Base-by-base conservation (phyloP, 2,329 filamentous ascomycete species). In the Exophiala spinifera region DNA sequence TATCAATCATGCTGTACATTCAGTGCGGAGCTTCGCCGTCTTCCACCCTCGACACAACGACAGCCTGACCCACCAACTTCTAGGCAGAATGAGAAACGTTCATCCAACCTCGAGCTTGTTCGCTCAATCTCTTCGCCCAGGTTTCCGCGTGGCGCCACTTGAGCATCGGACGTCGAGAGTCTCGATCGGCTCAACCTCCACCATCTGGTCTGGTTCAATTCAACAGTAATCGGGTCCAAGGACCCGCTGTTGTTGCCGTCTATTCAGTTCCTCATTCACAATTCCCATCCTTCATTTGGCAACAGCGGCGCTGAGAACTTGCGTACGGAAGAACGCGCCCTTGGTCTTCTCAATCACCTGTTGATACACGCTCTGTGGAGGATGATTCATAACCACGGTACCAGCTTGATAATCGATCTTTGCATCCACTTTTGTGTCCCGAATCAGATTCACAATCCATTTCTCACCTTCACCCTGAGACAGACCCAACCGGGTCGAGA, bases 361-460 rank as follows among this genome's bases (percentile, higher is more conserved):
- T 78, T 96, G 92, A 77, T 99, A 97, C 64, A 99, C 92, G 61
- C 91, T 96, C 79, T 95, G 94, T 60, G 94, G 92, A 48, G 92
- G 94, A 77, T 99, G 94, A 80, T 99, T 97, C 92, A 99, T 99
- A 65, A 97, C 85, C 49, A 99, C 94, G 51, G 94, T 97, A 69
- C 94, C 94, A 76, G 95, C 89, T 79, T 97, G 90, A 79, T 95
- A 96, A 77, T 99, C 94, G 71, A 97, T 97, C 84, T 99, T 99
- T 68, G 94, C 94, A 70, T 99, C 94, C 61, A 99, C 88, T 60
- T 91, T 84, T 20, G 94, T 99, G 76, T 99, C 94, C 61, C 94
- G 87, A 76, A 99, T 99, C 62, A 99, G 82, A 79, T 99, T 99
- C 66, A 99, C 94, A 69, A 99, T 99, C 94, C 94, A 99, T 81